Conservation (phyloP, 163 green algal species). For the Dunaliella salina region DNA sequence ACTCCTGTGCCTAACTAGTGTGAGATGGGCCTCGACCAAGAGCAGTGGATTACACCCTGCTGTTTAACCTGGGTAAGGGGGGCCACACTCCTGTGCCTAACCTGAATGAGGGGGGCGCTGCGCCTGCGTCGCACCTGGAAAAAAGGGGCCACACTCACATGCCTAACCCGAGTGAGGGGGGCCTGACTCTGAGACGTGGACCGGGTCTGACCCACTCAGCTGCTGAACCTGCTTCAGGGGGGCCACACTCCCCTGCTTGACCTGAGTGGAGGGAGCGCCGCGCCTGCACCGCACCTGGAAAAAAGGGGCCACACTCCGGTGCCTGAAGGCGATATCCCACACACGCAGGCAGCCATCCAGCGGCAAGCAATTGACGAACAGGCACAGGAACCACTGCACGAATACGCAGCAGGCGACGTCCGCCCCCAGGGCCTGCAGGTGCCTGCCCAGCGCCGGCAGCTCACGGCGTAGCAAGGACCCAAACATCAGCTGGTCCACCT, state of each 20-base stretch:
- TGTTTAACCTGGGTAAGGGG: background rate
- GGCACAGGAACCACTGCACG: slow-evolving; percentile 70
- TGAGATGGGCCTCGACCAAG: too few species aligned
- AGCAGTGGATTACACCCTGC: background rate
- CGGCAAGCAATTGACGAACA: slow-evolving; percentile 88
- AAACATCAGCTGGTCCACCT: slow-evolving; percentile 66
- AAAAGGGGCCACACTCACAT: slow-evolving; percentile 54
- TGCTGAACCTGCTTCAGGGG: background rate
- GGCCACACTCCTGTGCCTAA: background rate
- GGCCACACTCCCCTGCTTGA: background rate
- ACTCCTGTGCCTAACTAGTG: slow-evolving; percentile 77
- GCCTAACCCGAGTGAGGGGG: background rate
- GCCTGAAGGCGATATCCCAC: slow-evolving; percentile 89
- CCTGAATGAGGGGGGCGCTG: too few species aligned
- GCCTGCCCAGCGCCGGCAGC: slow-evolving; percentile 45
- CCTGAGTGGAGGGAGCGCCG: background rate
- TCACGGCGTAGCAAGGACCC: slow-evolving; percentile 46
- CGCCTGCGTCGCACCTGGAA: slow-evolving; percentile 71
- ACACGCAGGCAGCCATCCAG: slow-evolving; percentile 82
- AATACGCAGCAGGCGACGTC: slow-evolving; percentile 59
- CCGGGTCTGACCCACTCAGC: background rate
- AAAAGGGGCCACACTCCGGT: slow-evolving; percentile 63
- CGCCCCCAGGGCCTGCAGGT: slow-evolving; percentile 63
- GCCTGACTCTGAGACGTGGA: too few species aligned
- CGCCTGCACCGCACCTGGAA: slow-evolving; percentile 51